Evolutionary conservation across 441 rosid genomes (phyloP).

Genomic region (Pelargonium exstipulatum): DNA sequence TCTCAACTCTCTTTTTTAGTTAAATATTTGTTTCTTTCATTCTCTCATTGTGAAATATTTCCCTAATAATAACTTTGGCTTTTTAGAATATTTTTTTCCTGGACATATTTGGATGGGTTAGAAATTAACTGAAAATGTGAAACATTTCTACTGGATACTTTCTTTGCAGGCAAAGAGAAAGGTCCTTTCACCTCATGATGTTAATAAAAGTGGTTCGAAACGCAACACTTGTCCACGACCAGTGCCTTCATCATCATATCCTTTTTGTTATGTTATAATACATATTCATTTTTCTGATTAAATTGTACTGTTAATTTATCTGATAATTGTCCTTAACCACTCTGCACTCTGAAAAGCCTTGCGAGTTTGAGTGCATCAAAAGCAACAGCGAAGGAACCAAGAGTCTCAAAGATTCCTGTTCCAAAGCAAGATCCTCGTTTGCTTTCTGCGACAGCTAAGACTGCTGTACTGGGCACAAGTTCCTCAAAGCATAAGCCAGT

Average conservation of each 20-base stretch:
- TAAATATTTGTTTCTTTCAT: neutral
- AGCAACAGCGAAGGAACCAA: conserved; percentile 39
- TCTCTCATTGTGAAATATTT: neutral
- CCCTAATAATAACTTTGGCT: neutral
- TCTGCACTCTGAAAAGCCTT: conserved; percentile 55
- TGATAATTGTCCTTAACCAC: conserved; percentile 58
- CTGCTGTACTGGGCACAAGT: conserved; percentile 27
- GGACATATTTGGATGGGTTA: neutral
- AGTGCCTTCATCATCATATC: conserved; percentile 72
- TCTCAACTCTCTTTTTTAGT: neutral
- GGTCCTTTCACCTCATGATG: conserved; percentile 42
- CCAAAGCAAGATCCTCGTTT: conserved; percentile 34
- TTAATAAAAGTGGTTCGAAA: conserved; percentile 58
- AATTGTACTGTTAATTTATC: conserved; percentile 10
- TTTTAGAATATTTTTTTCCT: too few relatives aligned
- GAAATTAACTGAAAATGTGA: conserved; percentile 10
- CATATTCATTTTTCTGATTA: conserved; percentile 2
- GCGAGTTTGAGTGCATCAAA: conserved; percentile 36
- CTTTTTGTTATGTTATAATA: conserved; percentile 32
- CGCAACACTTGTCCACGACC: conserved; percentile 59
- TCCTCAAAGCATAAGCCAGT: conserved; percentile 32
- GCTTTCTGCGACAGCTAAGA: conserved; percentile 32
- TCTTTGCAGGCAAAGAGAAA: conserved; percentile 53
- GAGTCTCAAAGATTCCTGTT: conserved; percentile 38
- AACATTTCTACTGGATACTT: conserved; percentile 19